Conservation (phyloP, 768 basidiomycete species). For the Termitomyces sp. region DNA sequence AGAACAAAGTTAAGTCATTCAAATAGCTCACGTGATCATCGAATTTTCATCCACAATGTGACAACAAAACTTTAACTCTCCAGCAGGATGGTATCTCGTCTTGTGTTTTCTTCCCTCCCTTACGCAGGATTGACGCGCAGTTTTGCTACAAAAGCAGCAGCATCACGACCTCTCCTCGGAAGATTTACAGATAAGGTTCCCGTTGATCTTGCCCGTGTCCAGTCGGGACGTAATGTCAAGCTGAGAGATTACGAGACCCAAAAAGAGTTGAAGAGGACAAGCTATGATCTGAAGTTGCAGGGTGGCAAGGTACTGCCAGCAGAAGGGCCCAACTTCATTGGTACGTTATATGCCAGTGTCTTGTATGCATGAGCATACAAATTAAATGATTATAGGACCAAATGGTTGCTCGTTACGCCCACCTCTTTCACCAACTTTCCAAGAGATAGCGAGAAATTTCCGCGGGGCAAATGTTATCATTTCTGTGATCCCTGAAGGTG, state of each 20-base stretch:
- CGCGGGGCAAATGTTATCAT: slow-evolving; percentile 5
- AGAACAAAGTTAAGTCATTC: too few relatives aligned
- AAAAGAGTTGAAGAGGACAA: slow-evolving; percentile 5
- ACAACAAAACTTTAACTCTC: too few relatives aligned
- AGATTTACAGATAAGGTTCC: slow-evolving; percentile 9
- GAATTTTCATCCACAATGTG: too few relatives aligned
- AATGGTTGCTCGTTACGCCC: slow-evolving; percentile 9
- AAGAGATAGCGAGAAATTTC: slow-evolving; percentile 10
- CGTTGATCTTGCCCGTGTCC: slow-evolving; percentile 6
- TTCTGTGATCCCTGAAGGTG: slow-evolving; percentile 8
- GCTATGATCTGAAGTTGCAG: slow-evolving; percentile 8
- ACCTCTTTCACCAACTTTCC: slow-evolving; percentile 9
- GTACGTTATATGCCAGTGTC: not conserved
- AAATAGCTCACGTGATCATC: too few relatives aligned
- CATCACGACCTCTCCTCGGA: slow-evolving; percentile 2
- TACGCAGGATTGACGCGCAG: not conserved
- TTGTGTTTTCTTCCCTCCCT: not conserved
- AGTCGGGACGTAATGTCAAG: slow-evolving; percentile 4
- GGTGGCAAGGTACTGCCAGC: not conserved
- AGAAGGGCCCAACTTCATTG: slow-evolving; percentile 6
- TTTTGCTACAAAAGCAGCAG: slow-evolving; percentile 4
- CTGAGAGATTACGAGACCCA: slow-evolving; percentile 8
- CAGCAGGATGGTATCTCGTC: too few relatives aligned
- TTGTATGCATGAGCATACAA: not conserved
- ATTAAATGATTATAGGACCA: not conserved